Base-by-base conservation (phyloP, 2,329 filamentous ascomycete genomes). In the Xylariaceae sp. region DNA sequence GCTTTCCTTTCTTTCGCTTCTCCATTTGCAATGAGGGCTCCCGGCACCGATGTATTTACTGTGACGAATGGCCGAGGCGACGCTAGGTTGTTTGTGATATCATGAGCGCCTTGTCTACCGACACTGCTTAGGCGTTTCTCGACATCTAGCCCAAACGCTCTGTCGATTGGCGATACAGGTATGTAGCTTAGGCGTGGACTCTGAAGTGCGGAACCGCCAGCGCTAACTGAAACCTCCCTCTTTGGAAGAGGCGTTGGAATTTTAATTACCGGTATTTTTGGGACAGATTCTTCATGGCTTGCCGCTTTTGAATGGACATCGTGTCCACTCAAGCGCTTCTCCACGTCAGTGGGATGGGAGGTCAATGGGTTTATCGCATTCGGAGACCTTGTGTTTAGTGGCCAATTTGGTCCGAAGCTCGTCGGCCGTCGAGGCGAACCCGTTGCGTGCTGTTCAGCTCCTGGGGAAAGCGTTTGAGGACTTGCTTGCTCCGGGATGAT, bases 141-240 rank as follows among this genome's bases (percentile, higher is more conserved):
- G 1, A 51, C 52, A 10, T 57, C 57, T 12, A 48, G 50, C 12
- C 50, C 51, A 33, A 66, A 61, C 22, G 56, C 59, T 28, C 50
- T 54, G 13, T 65, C 60, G 39, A 67, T 61, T 5, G 61, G 59
- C 38, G 64, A 60, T n/a, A 63, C 55, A 6, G 64, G 63, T 18
- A 62, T 54, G 43, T 52, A 55, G 47, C 49, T 60, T 12, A 62
- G 43, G 7, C 61, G 60, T 6, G 63, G 63, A 45, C 59, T 63
- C 47, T 60, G 57, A 12, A 62, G 31, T 36, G 47, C 50, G 12
- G 42, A 18, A 2, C 48, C 48, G 14, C 47, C 39, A 14, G 50
- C 46, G 43, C 47, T 54, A 45, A 18, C 52, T 57, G 31, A 11
- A 47, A n/a, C 34, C 43, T 16, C 5, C 16, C 41, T 28, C 22